Percentiles rank a stretch among this genome's conserved stretches.
phyloP scores from a whole-genome alignment of 305 asterid genomes.

The Coffea humblotiana region DNA sequence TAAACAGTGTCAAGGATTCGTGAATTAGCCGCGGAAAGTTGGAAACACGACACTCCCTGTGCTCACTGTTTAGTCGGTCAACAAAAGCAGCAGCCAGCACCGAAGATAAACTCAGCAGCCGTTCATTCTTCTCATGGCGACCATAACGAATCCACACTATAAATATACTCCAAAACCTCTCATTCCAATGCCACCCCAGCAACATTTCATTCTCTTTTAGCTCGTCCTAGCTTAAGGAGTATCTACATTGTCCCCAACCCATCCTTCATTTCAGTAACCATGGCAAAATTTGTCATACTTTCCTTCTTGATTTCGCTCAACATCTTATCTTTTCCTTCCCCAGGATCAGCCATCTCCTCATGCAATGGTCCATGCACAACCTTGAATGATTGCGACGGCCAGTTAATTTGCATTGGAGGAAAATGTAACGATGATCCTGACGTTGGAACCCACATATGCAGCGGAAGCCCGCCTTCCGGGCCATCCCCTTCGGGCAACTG shows the following conservation, averaged over 20 bases:
- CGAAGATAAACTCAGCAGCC: too few species aligned
- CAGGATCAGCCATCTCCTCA: conserved; percentile 26
- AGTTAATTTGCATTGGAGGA: conserved; percentile 39
- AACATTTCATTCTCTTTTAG: neutral
- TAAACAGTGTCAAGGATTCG: too few species aligned
- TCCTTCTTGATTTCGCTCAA: neutral
- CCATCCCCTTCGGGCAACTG: conserved; percentile 25
- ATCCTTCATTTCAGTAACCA: neutral
- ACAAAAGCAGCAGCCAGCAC: too few species aligned
- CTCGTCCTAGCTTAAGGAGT: neutral
- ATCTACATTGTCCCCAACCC: neutral
- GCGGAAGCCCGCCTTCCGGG: neutral
- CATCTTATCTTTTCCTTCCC: conserved; percentile 6
- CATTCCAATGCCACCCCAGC: neutral
- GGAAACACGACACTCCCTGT: too few species aligned
- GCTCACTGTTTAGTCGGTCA: too few species aligned
- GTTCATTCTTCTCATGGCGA: too few species aligned
- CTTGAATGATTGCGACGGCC: conserved; percentile 37
- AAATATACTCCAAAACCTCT: neutral
- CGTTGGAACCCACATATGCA: conserved; percentile 29
- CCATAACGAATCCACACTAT: neutral
- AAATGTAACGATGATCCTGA: conserved; percentile 44
- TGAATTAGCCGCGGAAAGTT: too few species aligned
- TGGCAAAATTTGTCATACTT: conserved; percentile 14
- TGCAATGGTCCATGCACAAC: conserved; percentile 40